These are phyloP conservation scores for Tolypocladium album DNA, from an alignment of 2,329 filamentous ascomycete genomes.

Conservation along the genomic window DNA sequence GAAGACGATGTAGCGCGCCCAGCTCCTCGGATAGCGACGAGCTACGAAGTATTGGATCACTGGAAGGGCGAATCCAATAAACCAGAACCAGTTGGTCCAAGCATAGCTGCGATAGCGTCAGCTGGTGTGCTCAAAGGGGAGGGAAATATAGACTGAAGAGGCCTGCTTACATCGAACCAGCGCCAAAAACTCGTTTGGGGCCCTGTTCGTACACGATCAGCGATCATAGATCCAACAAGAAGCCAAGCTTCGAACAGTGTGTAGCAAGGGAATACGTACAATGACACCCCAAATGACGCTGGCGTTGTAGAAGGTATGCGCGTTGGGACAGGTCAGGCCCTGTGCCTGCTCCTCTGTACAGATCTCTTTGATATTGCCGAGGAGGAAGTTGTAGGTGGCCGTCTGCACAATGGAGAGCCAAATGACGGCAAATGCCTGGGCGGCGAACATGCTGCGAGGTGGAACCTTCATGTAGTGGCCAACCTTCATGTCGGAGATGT, in stretches of 20 bases:
- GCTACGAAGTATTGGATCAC: not conserved
- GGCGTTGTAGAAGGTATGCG: slow-evolving; percentile 46
- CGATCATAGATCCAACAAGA: not conserved
- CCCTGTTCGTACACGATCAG: not conserved
- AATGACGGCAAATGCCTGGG: slow-evolving; percentile 24
- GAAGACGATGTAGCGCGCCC: slow-evolving; percentile 36
- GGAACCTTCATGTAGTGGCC: slow-evolving; percentile 42
- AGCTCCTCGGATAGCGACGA: not conserved
- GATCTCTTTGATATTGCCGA: slow-evolving; percentile 36
- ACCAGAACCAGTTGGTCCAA: not conserved
- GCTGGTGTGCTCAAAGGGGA: not conserved
- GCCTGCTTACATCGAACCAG: not conserved
- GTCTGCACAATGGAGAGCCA: slow-evolving; percentile 24
- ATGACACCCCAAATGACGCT: slow-evolving; percentile 51
- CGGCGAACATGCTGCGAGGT: slow-evolving; percentile 33
- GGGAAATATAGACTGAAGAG: too few species aligned
- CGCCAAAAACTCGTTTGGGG: not conserved
- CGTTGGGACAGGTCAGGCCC: slow-evolving; percentile 43
- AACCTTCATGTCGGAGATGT: slow-evolving; percentile 36
- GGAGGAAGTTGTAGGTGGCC: slow-evolving; percentile 23
- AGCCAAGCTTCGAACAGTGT: not conserved
- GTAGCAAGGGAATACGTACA: slow-evolving; percentile 11
- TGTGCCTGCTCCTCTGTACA: slow-evolving; percentile 35
- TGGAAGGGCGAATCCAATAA: not conserved
- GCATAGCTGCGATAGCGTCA: not conserved